These are phyloP conservation scores for Cladophialophora yegresii DNA, from an alignment of 2,329 filamentous ascomycete species.

Conservation along the genomic window DNA sequence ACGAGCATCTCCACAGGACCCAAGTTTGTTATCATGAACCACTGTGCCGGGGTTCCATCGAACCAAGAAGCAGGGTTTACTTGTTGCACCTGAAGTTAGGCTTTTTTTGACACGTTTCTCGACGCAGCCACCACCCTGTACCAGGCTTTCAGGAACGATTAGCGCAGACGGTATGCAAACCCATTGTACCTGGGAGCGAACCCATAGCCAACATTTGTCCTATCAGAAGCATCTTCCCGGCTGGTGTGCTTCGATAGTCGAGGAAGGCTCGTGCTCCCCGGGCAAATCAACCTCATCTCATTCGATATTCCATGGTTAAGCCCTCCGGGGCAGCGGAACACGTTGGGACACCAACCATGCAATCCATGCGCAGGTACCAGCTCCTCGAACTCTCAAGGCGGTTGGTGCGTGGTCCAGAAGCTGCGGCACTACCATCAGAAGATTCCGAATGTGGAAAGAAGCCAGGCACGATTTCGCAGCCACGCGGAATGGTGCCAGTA, in stretches of 20 bases:
- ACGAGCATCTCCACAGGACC: neutral
- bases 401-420: neutral
- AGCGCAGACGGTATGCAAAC: neutral
- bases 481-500: neutral
- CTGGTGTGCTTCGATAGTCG: neutral
- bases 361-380: neutral
- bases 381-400: neutral
- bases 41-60: neutral
- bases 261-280: neutral
- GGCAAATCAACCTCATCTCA: neutral
- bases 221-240: neutral
- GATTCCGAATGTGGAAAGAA: neutral
- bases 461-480: neutral
- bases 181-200: neutral
- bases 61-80: neutral
- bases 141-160: neutral
- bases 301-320: neutral
- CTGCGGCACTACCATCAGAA: neutral
- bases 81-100: neutral
- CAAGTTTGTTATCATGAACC: constrained; percentile 1
- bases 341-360: neutral
- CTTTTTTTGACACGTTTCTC: constrained; percentile 2
- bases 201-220: neutral
- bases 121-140: constrained; percentile 1
- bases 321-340: neutral